phyloP scores from a whole-genome alignment of 345 rosid species.

The Heritiera littoralis region DNA sequence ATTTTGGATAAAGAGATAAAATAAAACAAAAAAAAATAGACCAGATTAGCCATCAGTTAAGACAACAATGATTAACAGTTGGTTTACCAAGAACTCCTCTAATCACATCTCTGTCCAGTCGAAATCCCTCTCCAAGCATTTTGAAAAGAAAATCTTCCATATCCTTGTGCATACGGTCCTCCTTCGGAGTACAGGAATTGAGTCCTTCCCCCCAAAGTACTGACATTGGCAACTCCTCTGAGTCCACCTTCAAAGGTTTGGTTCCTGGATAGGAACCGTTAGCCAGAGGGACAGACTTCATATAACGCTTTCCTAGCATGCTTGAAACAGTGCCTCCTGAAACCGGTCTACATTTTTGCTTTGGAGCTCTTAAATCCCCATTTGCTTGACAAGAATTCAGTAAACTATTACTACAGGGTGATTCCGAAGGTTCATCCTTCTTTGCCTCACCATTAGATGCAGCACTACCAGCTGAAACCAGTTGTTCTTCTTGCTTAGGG shows the following conservation, averaged over 20 bases:
- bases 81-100: conserved; percentile 50
- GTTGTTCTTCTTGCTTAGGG: not conserved
- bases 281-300: conserved; percentile 31
- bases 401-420: conserved; percentile 7
- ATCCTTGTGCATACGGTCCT: conserved; percentile 37
- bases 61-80: conserved; percentile 14
- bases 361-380: conserved; percentile 35
- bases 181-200: conserved; percentile 19
- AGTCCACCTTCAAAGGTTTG: conserved; percentile 57
- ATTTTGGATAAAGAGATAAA: not conserved
- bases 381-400: conserved; percentile 20
- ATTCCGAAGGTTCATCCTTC: conserved; percentile 22
- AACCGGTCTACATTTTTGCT: conserved; percentile 42
- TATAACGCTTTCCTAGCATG: conserved; percentile 49
- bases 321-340: conserved; percentile 56
- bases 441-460: conserved; percentile 19
- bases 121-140: conserved; percentile 53
- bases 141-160: conserved; percentile 51
- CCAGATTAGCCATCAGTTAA: not conserved
- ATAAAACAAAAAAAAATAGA: not conserved
- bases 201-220: conserved; percentile 36
- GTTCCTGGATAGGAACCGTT: conserved; percentile 29
- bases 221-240: conserved; percentile 35
- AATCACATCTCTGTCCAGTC: conserved; percentile 39
- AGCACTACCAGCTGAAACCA: conserved; percentile 17